Conservation (phyloP, 768 basidiomycete genomes). For the Boletus reticulatus region DNA sequence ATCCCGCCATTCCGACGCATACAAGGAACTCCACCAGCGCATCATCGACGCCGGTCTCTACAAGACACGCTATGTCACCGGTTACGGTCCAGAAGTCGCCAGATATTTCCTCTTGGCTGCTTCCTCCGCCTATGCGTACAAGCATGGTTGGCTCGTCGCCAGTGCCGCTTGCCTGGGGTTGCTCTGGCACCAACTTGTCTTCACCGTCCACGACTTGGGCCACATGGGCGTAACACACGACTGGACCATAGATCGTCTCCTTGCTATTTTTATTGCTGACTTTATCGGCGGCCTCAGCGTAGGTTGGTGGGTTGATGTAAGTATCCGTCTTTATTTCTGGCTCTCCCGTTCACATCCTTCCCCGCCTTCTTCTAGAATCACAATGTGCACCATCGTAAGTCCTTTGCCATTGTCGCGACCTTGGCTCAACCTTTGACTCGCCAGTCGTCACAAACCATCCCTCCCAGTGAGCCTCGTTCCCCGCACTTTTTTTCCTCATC, state of each 20-base stretch:
- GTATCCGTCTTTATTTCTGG: constrained; percentile 34
- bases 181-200: constrained; percentile 94
- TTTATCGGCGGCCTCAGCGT: constrained; percentile 91
- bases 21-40: constrained; percentile 72
- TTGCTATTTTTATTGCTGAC: constrained; percentile 79
- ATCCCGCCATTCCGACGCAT: constrained; percentile 69
- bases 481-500: neutral
- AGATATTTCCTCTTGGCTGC: constrained; percentile 70
- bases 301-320: constrained; percentile 97
- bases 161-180: constrained; percentile 84
- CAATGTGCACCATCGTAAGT: constrained; percentile 93
- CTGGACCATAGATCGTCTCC: constrained; percentile 75
- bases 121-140: constrained; percentile 61
- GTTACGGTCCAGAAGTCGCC: constrained; percentile 86
- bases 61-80: constrained; percentile 74
- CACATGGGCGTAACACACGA: constrained; percentile 92
- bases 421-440: constrained; percentile 3
- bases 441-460: constrained; percentile 97
- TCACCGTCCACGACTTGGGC: constrained; percentile 91
- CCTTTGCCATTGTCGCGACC: neutral
- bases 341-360: constrained; percentile 4
- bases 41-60: constrained; percentile 82
- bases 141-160: constrained; percentile 58
- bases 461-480: constrained; percentile 64
- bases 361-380: constrained; percentile 60